Percentiles rank a stretch among this genome's conserved stretches.
Evolutionary conservation across 768 basidiomycete genomes (phyloP).

Genomic region (Plicaturopsis crispa): DNA sequence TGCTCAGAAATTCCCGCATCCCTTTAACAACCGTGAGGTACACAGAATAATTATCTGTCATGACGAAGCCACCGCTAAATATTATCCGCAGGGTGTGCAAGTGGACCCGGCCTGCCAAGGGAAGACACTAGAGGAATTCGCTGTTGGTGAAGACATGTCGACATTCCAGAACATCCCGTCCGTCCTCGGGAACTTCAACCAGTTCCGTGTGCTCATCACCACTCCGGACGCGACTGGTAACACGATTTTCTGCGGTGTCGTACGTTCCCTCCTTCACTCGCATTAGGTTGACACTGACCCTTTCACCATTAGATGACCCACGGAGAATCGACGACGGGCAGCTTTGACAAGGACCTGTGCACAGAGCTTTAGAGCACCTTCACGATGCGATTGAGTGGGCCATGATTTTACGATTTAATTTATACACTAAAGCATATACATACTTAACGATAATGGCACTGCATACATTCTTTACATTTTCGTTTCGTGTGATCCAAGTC

Average conservation of each 20-base stretch:
- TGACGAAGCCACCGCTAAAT: too few species aligned
- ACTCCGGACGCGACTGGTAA: slow-evolving; percentile 9
- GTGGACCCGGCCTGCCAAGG: slow-evolving; percentile 7
- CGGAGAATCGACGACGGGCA: slow-evolving; percentile 8
- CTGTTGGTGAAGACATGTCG: slow-evolving; percentile 8
- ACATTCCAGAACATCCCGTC: slow-evolving; percentile 9
- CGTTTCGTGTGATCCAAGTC: too few species aligned
- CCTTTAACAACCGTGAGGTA: slow-evolving; percentile 7
- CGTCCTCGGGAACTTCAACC: slow-evolving; percentile 8
- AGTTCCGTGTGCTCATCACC: slow-evolving; percentile 13
- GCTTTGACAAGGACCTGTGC: slow-evolving; percentile 9
- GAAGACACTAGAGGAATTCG: slow-evolving; percentile 9
- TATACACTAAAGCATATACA: too few species aligned
- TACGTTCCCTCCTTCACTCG: too few species aligned
- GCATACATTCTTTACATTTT: too few species aligned
- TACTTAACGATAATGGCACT: too few species aligned
- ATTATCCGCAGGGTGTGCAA: slow-evolving; percentile 4
- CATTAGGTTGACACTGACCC: too few species aligned
- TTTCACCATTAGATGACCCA: too few species aligned
- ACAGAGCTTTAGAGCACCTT: too few species aligned
- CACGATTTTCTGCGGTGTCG: slow-evolving; percentile 12
- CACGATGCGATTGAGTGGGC: too few species aligned
- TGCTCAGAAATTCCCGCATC: slow-evolving; percentile 9
- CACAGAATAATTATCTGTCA: too few species aligned
- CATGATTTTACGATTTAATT: too few species aligned